Evolutionary conservation across 192 early-diverging fungal species (phyloP).

Genomic region (Chytriomyces confervae): DNA sequence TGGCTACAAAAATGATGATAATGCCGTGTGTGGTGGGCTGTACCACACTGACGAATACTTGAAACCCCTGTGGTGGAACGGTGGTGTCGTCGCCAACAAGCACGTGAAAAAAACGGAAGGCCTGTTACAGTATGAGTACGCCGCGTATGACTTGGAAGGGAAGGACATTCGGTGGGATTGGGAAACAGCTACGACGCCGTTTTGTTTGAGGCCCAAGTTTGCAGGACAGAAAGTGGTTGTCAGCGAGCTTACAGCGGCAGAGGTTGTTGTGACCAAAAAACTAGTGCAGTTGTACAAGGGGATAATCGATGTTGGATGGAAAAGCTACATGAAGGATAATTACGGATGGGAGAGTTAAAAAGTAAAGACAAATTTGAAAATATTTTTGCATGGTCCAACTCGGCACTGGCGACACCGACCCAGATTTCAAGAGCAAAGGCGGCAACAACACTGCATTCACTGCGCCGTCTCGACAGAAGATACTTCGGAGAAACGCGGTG

Average conservation of each 20-base stretch:
- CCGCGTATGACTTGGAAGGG: constrained; percentile 16
- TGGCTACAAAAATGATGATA: constrained; percentile 45
- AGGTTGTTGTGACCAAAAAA: constrained; percentile 4
- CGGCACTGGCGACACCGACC: too few species aligned
- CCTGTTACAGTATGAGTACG: constrained; percentile 17
- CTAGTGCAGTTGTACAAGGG: constrained; percentile 22
- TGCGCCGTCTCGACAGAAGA: too few species aligned
- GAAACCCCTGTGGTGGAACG: constrained; percentile 48
- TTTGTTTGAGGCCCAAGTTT: constrained; percentile 35
- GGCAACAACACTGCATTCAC: too few species aligned
- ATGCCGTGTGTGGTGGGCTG: constrained; percentile 36
- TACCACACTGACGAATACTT: constrained; percentile 39
- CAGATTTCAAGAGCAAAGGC: too few species aligned
- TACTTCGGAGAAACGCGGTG: too few species aligned
- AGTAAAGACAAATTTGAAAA: too few species aligned
- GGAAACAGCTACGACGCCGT: constrained; percentile 36
- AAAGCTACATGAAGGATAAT: neutral
- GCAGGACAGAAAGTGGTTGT: constrained; percentile 11
- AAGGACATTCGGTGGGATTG: constrained; percentile 4
- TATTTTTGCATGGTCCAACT: too few species aligned
- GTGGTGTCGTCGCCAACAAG: constrained; percentile 49
- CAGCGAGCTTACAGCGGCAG: neutral
- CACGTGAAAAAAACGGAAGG: neutral
- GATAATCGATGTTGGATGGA: constrained; percentile 23
- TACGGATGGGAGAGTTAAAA: too few species aligned